Conservation (phyloP, 768 basidiomycete genomes). For the Cystobasidiopsis lactophilus region DNA sequence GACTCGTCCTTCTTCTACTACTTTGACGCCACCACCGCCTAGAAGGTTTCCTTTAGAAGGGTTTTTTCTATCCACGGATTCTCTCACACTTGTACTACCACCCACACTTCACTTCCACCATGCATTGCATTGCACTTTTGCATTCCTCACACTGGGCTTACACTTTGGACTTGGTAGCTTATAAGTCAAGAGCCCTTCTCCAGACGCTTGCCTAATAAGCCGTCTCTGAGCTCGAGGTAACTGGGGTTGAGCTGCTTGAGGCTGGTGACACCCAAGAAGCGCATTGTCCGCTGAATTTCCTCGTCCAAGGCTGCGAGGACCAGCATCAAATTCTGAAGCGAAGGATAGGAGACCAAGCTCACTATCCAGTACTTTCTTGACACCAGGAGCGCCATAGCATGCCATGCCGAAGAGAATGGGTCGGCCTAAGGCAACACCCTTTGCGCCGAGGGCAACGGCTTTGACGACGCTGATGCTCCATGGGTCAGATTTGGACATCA, state of each 20-base stretch:
- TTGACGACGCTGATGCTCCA: background rate
- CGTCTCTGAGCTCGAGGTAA: background rate
- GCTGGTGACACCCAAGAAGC: background rate
- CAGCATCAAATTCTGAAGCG: background rate
- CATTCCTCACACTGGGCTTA: too few species aligned
- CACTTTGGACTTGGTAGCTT: too few species aligned
- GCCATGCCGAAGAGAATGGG: background rate
- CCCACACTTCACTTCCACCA: too few species aligned
- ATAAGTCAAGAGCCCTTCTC: too few species aligned
- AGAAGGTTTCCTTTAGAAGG: too few species aligned
- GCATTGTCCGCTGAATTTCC: background rate
- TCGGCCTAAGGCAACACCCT: background rate
- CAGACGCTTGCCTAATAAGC: background rate
- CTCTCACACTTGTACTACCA: too few species aligned
- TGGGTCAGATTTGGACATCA: too few species aligned
- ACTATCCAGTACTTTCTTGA: background rate
- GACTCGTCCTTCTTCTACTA: too few species aligned
- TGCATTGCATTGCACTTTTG: too few species aligned
- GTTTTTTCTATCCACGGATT: too few species aligned
- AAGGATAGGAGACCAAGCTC: background rate
- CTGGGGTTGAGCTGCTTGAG: background rate
- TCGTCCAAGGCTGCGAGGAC: background rate
- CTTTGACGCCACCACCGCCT: too few species aligned
- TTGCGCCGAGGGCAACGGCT: background rate
- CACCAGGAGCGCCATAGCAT: background rate